Evolutionary conservation across 2,329 filamentous ascomycete species (phyloP).

Genomic region (Thermomyces lanuginosus): DNA sequence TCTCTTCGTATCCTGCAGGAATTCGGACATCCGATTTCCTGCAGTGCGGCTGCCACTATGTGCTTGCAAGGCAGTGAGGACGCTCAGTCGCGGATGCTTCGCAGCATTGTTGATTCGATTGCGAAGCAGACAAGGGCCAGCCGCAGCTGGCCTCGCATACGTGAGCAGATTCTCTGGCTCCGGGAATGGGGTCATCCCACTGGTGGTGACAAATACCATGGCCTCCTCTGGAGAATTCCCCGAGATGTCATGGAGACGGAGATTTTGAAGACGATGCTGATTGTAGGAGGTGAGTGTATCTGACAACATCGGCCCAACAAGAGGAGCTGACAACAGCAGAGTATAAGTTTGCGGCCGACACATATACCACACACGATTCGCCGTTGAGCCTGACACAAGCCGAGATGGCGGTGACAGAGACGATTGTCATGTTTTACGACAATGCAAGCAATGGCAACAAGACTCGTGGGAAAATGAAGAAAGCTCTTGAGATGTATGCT

Average conservation of each 20-base stretch:
- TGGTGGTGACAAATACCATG: conserved; percentile 19
- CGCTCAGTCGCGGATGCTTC: conserved; percentile 37
- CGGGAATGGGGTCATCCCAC: conserved; percentile 39
- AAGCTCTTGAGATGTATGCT: conserved; percentile 39
- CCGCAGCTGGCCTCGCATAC: conserved; percentile 32
- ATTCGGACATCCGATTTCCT: conserved; percentile 22
- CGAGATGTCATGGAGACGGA: conserved; percentile 38
- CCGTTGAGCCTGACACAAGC: conserved; percentile 31
- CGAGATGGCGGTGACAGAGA: conserved; percentile 36
- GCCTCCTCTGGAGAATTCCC: conserved; percentile 34
- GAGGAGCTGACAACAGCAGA: conserved; percentile 14
- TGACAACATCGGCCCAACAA: not conserved
- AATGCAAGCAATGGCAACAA: conserved; percentile 50
- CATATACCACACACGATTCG: conserved; percentile 20
- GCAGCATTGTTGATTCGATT: conserved; percentile 35
- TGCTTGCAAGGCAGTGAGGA: conserved; percentile 37
- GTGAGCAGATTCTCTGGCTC: conserved; percentile 42
- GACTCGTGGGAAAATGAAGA: conserved; percentile 46
- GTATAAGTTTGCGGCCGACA: conserved; percentile 25
- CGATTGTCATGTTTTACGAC: conserved; percentile 43
- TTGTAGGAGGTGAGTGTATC: conserved; percentile 24
- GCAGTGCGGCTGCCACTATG: conserved; percentile 29
- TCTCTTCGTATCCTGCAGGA: conserved; percentile 25
- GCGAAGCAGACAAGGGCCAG: conserved; percentile 28
- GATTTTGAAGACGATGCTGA: conserved; percentile 39